Percentiles rank a stretch among this genome's conserved stretches.
phyloP scores from a whole-genome alignment of 345 rosid species.

The Rhizophora apiculata region DNA sequence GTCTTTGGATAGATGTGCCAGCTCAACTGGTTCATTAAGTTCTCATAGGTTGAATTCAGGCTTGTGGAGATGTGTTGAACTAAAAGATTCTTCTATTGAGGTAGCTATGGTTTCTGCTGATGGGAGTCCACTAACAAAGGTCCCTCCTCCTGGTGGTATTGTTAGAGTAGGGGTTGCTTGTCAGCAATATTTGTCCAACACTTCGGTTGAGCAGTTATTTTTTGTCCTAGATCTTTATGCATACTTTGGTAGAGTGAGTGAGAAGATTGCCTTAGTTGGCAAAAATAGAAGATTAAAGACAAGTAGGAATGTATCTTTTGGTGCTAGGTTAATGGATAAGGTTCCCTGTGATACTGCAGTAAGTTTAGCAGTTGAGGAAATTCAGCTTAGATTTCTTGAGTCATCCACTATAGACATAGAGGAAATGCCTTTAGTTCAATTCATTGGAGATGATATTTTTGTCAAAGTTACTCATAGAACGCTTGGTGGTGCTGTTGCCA shows the following conservation, averaged over 20 bases:
- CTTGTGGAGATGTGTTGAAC: conserved; percentile 81
- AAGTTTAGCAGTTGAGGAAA: conserved; percentile 60
- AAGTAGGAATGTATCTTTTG: conserved; percentile 30
- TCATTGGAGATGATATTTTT: conserved; percentile 68
- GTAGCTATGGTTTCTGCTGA: conserved; percentile 95
- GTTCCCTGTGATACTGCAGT: conserved; percentile 97
- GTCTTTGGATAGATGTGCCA: conserved; percentile 66
- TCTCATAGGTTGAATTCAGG: conserved; percentile 39
- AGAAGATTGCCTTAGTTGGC: conserved; percentile 68
- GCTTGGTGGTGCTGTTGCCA: conserved; percentile 94
- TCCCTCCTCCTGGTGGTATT: conserved; percentile 98
- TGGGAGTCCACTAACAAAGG: conserved; percentile 63
- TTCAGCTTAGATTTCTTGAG: conserved; percentile 84
- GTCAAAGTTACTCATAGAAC: conserved; percentile 88
- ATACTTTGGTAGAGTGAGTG: conserved; percentile 73
- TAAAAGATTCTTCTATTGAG: conserved; percentile 61
- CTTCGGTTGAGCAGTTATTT: conserved; percentile 95
- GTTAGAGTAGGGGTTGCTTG: conserved; percentile 86
- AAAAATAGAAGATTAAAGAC: conserved; percentile 47
- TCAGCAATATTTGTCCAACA: conserved; percentile 73
- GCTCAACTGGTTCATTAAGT: conserved; percentile 31
- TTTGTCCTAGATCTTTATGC: conserved; percentile 85
- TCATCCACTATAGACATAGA: conserved; percentile 52
- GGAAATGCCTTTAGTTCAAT: conserved; percentile 84
- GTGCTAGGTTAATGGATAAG: conserved; percentile 68